Conservation (phyloP, 2,329 filamentous ascomycete species). For the Aureobasidium lini region DNA sequence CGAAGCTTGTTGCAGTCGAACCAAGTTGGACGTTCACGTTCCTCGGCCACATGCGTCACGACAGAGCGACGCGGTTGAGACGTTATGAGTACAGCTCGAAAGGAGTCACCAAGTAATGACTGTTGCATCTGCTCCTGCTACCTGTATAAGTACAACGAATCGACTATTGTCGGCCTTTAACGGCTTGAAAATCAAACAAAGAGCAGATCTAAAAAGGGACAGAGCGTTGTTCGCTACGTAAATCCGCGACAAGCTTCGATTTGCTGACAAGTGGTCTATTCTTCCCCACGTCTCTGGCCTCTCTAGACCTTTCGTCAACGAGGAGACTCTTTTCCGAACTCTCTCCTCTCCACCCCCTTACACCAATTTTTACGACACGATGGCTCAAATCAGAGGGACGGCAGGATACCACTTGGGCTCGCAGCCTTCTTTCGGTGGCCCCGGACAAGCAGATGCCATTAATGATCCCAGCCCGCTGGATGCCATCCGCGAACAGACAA, state of each 20-base stretch:
- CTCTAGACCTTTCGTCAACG: not conserved
- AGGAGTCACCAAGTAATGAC: not conserved
- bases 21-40: too few species aligned
- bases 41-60: not conserved
- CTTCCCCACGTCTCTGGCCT: conserved; percentile 7
- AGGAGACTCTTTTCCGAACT: not conserved
- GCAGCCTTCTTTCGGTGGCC: conserved; percentile 51
- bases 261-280: conserved; percentile 12
- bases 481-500: conserved; percentile 85
- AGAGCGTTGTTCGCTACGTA: not conserved
- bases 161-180: conserved; percentile 1
- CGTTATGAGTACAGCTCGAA: not conserved
- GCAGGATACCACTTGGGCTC: conserved; percentile 78
- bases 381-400: conserved; percentile 55
- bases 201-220: not conserved
- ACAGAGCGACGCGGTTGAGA: not conserved
- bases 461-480: conserved; percentile 74
- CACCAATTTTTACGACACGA: conserved; percentile 21
- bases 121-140: not conserved
- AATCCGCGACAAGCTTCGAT: not conserved
- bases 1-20: not conserved
- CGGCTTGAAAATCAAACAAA: not conserved
- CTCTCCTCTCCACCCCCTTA: not conserved
- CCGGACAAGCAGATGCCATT: conserved; percentile 50
- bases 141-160: not conserved